A percentile compares a stretch with the other conserved stretches of the same genome.
Conservation (phyloP, 1,284 basidiomycete genomes). For the Psilocybe mexicana region DNA sequence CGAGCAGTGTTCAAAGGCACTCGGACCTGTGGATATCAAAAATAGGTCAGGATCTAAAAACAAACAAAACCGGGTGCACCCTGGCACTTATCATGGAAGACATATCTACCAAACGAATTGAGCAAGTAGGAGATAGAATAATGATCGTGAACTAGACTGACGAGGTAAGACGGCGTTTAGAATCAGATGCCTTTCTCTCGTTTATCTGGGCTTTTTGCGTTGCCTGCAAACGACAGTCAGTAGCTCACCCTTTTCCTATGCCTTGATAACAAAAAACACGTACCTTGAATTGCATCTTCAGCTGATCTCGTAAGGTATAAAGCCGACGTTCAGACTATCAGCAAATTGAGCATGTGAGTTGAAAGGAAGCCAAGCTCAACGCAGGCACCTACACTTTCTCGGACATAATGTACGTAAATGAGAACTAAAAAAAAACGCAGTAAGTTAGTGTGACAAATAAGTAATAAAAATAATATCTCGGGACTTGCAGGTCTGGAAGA, state of each 20-base stretch:
- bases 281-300: constrained; percentile 70
- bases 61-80: constrained; percentile 12
- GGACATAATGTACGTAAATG: constrained; percentile 59
- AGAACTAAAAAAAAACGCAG: constrained; percentile 31
- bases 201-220: constrained; percentile 86
- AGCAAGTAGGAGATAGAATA: neutral
- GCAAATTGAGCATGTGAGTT: neutral
- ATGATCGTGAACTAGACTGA: constrained; percentile 32
- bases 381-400: constrained; percentile 40
- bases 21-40: constrained; percentile 64
- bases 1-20: constrained; percentile 90
- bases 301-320: constrained; percentile 48
- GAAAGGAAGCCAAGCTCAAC: neutral
- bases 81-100: constrained; percentile 66
- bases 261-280: neutral
- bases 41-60: constrained; percentile 11
- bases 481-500: constrained; percentile 62
- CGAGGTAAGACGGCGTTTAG: constrained; percentile 80
- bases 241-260: neutral
- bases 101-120: constrained; percentile 51
- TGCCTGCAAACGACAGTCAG: constrained; percentile 37
- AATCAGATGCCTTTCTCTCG: constrained; percentile 78
- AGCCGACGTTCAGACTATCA: constrained; percentile 44
- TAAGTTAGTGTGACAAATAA: constrained; percentile 1
- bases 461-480: neutral